A percentile compares a stretch with the other conserved stretches of the same genome.
phyloP scores from a whole-genome alignment of 371 early-diverging fungal genomes.

The Mortierella sp. region DNA sequence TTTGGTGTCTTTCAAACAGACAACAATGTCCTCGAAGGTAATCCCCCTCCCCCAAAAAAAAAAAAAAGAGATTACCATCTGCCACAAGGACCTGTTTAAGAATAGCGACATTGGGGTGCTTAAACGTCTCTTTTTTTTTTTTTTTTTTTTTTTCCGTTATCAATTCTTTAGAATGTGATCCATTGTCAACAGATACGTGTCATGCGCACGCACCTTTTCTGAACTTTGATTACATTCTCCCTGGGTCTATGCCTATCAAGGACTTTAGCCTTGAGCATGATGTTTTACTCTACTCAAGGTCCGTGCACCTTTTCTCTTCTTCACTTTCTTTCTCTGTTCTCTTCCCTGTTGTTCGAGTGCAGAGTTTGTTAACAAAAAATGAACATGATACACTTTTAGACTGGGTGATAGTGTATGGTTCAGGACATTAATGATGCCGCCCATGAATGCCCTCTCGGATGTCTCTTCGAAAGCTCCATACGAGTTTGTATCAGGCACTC shows the following conservation, averaged over 20 bases:
- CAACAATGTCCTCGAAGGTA: constrained; percentile 23
- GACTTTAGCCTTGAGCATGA: constrained; percentile 48
- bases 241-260: constrained; percentile 43
- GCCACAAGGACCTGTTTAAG: neutral
- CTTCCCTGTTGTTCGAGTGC: no score
- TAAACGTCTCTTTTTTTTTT: no score
- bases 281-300: constrained; percentile 41
- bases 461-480: constrained; percentile 18
- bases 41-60: no score
- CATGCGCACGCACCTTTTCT: constrained; percentile 38
- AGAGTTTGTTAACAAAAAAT: no score
- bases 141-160: no score
- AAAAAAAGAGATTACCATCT: neutral
- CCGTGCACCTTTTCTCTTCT: neutral
- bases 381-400: neutral
- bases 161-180: constrained; percentile 12
- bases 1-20: constrained; percentile 29
- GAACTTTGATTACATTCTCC: constrained; percentile 43
- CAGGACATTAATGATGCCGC: constrained; percentile 30
- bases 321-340: neutral
- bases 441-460: constrained; percentile 13
- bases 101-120: no score
- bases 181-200: constrained; percentile 26
- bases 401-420: constrained; percentile 26
- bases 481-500: constrained; percentile 9